phyloP scores from a whole-genome alignment of 495 filamentous ascomycete genomes.

The Daldinia loculata region DNA sequence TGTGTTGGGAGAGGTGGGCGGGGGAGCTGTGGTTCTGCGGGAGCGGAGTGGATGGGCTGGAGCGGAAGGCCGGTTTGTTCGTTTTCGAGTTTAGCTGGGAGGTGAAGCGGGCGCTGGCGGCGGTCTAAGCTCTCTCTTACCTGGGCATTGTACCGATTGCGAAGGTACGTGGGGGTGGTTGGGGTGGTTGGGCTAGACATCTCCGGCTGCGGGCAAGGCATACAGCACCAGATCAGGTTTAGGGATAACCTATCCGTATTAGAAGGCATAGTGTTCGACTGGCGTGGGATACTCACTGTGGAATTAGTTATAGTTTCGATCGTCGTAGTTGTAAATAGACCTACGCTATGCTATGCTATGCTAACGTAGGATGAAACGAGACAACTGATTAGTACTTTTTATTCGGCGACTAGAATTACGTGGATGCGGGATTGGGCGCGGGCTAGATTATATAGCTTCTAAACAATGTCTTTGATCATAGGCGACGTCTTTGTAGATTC shows the following conservation, averaged over 20 bases:
- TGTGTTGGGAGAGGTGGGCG: neutral
- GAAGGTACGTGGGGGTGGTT: neutral
- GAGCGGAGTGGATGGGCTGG: neutral
- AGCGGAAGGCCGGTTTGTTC: neutral
- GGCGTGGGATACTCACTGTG: neutral
- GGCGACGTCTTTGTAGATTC: slow-evolving; percentile 11
- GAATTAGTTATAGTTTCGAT: neutral
- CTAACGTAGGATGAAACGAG: neutral
- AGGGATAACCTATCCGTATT: neutral
- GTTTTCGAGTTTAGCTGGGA: neutral
- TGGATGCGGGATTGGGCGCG: neutral
- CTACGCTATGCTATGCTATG: too few relatives aligned
- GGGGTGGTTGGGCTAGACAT: neutral
- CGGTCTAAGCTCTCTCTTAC: slow-evolving; percentile 14
- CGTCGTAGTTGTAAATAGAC: neutral
- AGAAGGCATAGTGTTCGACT: neutral
- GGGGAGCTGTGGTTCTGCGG: neutral
- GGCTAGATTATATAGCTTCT: neutral
- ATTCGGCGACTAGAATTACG: neutral
- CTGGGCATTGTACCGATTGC: slow-evolving; percentile 10
- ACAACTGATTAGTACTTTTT: neutral
- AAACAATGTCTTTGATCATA: slow-evolving; percentile 7
- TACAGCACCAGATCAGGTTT: slow-evolving; percentile 1
- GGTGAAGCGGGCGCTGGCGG: neutral
- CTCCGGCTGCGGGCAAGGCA: neutral